phyloP scores from a whole-genome alignment of 2,329 filamentous ascomycete genomes.

The Fusarium begoniae region DNA sequence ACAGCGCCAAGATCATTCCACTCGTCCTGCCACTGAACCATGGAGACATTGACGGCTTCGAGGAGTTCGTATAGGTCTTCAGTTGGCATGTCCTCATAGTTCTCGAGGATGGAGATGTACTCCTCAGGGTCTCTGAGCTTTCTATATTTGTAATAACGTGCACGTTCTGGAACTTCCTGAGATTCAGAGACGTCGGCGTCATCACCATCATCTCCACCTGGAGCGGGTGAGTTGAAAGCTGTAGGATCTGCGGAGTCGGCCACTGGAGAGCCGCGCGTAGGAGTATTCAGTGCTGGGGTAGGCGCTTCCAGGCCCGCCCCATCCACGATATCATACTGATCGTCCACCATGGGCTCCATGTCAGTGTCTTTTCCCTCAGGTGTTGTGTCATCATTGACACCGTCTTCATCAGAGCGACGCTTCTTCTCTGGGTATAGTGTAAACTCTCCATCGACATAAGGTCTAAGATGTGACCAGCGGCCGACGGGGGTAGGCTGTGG shows the following conservation, averaged over 20 bases:
- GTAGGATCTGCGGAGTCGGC: constrained; percentile 52
- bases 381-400: constrained; percentile 43
- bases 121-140: constrained; percentile 62
- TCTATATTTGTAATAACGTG: constrained; percentile 55
- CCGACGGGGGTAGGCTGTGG: constrained; percentile 46
- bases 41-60: constrained; percentile 54
- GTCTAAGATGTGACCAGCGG: constrained; percentile 52
- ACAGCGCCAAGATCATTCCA: constrained; percentile 60
- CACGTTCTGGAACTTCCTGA: constrained; percentile 44
- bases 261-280: constrained; percentile 51
- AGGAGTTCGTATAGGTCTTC: constrained; percentile 57
- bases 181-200: constrained; percentile 50
- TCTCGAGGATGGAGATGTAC: constrained; percentile 58
- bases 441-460: constrained; percentile 53
- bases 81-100: constrained; percentile 59
- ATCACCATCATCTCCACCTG: constrained; percentile 49
- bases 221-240: constrained; percentile 50
- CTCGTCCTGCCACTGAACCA: constrained; percentile 64
- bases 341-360: constrained; percentile 46
- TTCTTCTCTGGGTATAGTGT: constrained; percentile 52
- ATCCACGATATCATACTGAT: constrained; percentile 47
- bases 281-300: constrained; percentile 52
- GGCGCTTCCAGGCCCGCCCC: constrained; percentile 45
- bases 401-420: constrained; percentile 45
- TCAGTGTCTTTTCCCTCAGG: constrained; percentile 47